Evolutionary conservation across 2,329 filamentous ascomycete species (phyloP), one percentile per base, ranked within the genome.

Genomic region (Neoscytalidium dimidiatum): DNA sequence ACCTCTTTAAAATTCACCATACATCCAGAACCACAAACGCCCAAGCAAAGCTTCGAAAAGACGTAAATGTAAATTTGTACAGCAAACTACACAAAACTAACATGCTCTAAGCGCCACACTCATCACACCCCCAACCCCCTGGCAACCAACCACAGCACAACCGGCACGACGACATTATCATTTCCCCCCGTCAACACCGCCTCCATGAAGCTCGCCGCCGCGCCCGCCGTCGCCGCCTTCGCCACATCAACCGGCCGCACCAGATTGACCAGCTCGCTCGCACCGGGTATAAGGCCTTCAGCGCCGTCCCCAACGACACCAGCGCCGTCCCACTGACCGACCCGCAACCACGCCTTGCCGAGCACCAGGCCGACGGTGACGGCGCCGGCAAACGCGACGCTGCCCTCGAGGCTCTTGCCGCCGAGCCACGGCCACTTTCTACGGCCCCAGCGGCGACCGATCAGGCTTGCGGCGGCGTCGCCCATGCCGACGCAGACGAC

Each of bases 391-490:
- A 99, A 98, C 0, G 95, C 95, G 6, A 89, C 68, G 64, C 84
- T 88, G 14, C 95, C 95, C 78, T 99, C 94, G 1, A 99, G 83
- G 68, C 92, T 97, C 83, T 99, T 99, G 14, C 94, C 94, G 3
- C 95, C 95, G 14, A 92, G 92, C 95, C 95, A 99, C 26, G 94
- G 85, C 95, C 95, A 99, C 81, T 97, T 98, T 35, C 87, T 85
- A 29, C 88, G 88, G 3, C 95, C 95, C 75, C 89, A 97, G 19
- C 94, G 88, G 35, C 95, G 85, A 0, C 95, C 95, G 61, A 98
- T 90, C 1, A 99, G 84, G 14, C 91, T 96, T 1, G 95, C 95
- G 0, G 94, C 95, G 0, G 95, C 94, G 73, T 99, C 95, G 43
- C 95, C 95, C 77, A 99, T 88, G 0, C 95, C 95, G 2, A 99